Evolutionary conservation across 2,329 filamentous ascomycete genomes (phyloP).

Genomic region (Rutstroemia sydowiana): DNA sequence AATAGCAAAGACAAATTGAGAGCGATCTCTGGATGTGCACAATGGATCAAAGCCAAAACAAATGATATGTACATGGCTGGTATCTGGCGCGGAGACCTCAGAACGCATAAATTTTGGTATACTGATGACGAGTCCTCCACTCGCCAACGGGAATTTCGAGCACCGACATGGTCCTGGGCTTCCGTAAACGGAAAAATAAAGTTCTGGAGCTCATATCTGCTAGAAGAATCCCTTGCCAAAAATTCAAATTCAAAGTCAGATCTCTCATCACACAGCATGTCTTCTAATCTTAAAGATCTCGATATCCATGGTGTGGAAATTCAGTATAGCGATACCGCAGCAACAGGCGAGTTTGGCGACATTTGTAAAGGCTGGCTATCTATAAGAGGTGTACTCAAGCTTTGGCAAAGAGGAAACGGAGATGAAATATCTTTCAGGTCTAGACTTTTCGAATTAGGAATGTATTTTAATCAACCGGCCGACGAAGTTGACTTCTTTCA

Average conservation of each 20-base stretch:
- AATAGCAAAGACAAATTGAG: not conserved
- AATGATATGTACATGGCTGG: not conserved
- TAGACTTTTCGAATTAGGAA: not conserved
- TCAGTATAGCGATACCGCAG: not conserved
- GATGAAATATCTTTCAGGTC: not conserved
- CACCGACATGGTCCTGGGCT: not conserved
- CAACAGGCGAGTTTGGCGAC: not conserved
- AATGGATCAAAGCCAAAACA: not conserved
- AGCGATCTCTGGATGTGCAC: not conserved
- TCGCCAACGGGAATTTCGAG: not conserved
- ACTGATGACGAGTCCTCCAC: not conserved
- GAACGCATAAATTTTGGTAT: not conserved
- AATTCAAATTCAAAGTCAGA: not conserved
- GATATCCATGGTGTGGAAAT: not conserved
- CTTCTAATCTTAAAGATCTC: not conserved
- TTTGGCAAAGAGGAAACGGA: not conserved
- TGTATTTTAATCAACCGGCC: not conserved
- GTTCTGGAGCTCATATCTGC: not conserved
- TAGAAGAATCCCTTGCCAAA: not conserved
- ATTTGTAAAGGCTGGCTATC: not conserved
- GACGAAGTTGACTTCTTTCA: not conserved
- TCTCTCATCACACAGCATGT: too few relatives aligned
- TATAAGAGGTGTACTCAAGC: not conserved
- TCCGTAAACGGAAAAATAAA: not conserved
- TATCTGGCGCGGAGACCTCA: not conserved